These are phyloP conservation scores for Talaromyces atroroseus DNA, from an alignment of 2,329 filamentous ascomycete species.

Conservation along the genomic window DNA sequence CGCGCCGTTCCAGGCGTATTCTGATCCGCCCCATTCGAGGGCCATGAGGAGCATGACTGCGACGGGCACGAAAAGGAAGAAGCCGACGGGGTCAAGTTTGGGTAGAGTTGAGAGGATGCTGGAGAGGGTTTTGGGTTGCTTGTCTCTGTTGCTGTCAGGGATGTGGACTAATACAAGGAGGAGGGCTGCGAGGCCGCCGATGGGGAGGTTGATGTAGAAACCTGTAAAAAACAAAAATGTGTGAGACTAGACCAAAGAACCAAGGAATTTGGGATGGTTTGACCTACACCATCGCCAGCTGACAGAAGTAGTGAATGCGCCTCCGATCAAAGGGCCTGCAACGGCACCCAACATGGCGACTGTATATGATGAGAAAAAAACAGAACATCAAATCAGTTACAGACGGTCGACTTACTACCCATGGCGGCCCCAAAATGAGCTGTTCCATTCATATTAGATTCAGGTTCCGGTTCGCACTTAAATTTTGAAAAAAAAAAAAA, in stretches of 20 bases:
- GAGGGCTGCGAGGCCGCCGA: constrained; percentile 10
- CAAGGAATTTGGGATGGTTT: background rate
- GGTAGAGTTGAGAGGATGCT: background rate
- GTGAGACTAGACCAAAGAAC: background rate
- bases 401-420: constrained; percentile 15
- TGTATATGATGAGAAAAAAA: background rate
- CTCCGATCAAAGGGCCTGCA: constrained; percentile 39
- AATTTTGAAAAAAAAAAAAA: background rate
- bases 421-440: constrained; percentile 17
- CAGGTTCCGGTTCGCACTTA: too few relatives aligned
- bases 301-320: constrained; percentile 34
- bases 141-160: background rate
- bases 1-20: constrained; percentile 13
- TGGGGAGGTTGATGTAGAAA: constrained; percentile 25
- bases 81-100: constrained; percentile 14
- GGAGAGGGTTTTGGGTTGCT: background rate
- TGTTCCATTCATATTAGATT: background rate
- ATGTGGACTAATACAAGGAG: constrained; percentile 11
- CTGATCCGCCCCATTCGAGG: constrained; percentile 15
- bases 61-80: constrained; percentile 10
- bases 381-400: background rate
- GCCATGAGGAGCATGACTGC: constrained; percentile 16
- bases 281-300: constrained; percentile 34
- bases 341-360: constrained; percentile 13
- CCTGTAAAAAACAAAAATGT: background rate